Percentiles rank a stretch among this genome's conserved stretches.
These are phyloP conservation scores for Pythium rishiriense DNA, from an alignment of 352 stramenopile genomes.

Conservation along the genomic window DNA sequence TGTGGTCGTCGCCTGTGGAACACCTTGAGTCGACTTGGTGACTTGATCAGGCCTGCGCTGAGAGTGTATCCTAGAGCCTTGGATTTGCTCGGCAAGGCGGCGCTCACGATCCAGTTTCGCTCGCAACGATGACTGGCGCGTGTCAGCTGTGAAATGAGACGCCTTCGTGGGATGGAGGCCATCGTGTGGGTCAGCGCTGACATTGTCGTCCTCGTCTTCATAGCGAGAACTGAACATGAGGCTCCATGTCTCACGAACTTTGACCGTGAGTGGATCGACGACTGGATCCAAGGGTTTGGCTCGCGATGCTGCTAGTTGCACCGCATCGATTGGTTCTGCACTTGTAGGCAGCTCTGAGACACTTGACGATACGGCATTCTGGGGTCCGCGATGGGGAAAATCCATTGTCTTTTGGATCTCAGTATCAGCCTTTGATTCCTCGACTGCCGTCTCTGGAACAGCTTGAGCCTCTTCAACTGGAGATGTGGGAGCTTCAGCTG, in stretches of 20 bases:
- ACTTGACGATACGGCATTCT: too few species aligned
- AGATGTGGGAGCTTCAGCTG: too few species aligned
- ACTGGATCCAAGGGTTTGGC: conserved; percentile 11
- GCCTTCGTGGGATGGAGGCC: neutral
- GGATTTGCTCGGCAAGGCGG: conserved; percentile 47
- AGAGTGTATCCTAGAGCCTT: neutral
- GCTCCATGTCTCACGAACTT: conserved; percentile 45
- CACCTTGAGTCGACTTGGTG: neutral
- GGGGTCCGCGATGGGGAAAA: too few species aligned
- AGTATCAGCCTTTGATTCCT: too few species aligned
- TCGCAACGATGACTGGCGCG: conserved; percentile 20
- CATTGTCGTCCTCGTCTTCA: conserved; percentile 34
- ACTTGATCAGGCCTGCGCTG: neutral
- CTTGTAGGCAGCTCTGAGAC: too few species aligned
- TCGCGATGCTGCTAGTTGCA: neutral
- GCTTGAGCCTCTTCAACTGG: too few species aligned
- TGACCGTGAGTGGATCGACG: conserved; percentile 35
- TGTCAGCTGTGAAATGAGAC: neutral
- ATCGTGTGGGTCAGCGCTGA: neutral
- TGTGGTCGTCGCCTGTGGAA: neutral
- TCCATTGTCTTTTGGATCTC: too few species aligned
- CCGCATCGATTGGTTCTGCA: too few species aligned
- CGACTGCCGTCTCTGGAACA: too few species aligned
- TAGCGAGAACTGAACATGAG: conserved; percentile 62
- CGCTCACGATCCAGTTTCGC: conserved; percentile 42